These are phyloP conservation scores for Eruca vesicaria DNA, from an alignment of 441 rosid species.

Conservation along the genomic window DNA sequence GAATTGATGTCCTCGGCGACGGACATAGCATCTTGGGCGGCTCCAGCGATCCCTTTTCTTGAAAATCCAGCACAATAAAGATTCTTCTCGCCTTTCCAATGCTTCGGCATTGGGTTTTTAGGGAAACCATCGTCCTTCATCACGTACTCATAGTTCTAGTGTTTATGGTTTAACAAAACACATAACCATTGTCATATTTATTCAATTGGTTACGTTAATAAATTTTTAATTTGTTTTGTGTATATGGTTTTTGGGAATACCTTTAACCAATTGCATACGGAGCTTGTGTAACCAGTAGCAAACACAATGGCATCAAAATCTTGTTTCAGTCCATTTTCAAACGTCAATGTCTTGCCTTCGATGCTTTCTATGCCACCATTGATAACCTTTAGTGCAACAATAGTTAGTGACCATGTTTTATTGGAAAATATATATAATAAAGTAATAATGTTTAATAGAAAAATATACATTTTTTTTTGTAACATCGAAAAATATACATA, in stretches of 20 bases:
- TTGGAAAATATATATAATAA: background rate
- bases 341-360: constrained; percentile 43
- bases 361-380: constrained; percentile 41
- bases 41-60: constrained; percentile 61
- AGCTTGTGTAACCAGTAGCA: constrained; percentile 72
- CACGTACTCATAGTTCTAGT: constrained; percentile 36
- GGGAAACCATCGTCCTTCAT: constrained; percentile 57
- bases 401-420: background rate
- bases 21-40: constrained; percentile 45
- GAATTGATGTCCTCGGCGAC: constrained; percentile 44
- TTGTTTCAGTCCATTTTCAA: constrained; percentile 42
- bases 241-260: background rate
- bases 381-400: constrained; percentile 26
- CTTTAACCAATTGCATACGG: constrained; percentile 44
- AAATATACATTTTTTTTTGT: no score
- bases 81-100: constrained; percentile 75
- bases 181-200: background rate
- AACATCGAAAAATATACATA: background rate
- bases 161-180: background rate
- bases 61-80: constrained; percentile 63
- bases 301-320: constrained; percentile 53
- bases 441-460: background rate
- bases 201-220: background rate
- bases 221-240: background rate
- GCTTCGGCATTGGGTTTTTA: constrained; percentile 45